Evolutionary conservation across 2,329 filamentous ascomycete genomes (phyloP).

Genomic region (Botrytis cinerea): DNA sequence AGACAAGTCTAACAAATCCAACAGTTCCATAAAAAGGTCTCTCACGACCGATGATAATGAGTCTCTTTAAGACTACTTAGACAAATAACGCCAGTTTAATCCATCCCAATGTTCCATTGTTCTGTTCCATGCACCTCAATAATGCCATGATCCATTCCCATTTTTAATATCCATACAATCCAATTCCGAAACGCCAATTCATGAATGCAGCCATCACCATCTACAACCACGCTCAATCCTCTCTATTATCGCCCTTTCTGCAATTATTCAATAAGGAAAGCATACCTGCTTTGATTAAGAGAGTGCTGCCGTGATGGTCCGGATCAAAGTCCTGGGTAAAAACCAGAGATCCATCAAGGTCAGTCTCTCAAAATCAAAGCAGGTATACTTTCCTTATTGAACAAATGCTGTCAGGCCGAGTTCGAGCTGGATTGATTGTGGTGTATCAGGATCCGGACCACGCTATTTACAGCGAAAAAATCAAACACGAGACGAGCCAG

Average conservation of each 20-base stretch:
- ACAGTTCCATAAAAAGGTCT: not conserved
- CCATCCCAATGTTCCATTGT: not conserved
- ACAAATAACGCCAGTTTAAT: not conserved
- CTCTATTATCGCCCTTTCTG: constrained; percentile 10
- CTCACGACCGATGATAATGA: not conserved
- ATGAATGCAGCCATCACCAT: constrained; percentile 2
- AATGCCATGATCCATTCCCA: constrained; percentile 2
- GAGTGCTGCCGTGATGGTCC: constrained; percentile 13
- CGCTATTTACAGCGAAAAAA: constrained; percentile 13
- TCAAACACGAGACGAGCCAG: not conserved
- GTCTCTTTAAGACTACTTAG: not conserved
- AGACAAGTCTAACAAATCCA: constrained; percentile 6
- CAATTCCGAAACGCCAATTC: constrained; percentile 12
- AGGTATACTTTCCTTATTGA: not conserved
- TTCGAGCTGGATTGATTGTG: constrained; percentile 2
- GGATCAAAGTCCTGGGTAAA: constrained; percentile 21
- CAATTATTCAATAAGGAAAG: not conserved
- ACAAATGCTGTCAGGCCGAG: not conserved
- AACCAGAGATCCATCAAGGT: constrained; percentile 21
- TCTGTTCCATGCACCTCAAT: not conserved
- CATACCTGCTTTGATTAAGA: not conserved
- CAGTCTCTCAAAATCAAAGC: not conserved
- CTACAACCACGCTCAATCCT: not conserved
- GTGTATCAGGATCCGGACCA: not conserved
- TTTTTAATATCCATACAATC: constrained; percentile 14